These are phyloP conservation scores for Xylaria sp. DNA, from an alignment of 2,329 filamentous ascomycete species.

Conservation along the genomic window DNA sequence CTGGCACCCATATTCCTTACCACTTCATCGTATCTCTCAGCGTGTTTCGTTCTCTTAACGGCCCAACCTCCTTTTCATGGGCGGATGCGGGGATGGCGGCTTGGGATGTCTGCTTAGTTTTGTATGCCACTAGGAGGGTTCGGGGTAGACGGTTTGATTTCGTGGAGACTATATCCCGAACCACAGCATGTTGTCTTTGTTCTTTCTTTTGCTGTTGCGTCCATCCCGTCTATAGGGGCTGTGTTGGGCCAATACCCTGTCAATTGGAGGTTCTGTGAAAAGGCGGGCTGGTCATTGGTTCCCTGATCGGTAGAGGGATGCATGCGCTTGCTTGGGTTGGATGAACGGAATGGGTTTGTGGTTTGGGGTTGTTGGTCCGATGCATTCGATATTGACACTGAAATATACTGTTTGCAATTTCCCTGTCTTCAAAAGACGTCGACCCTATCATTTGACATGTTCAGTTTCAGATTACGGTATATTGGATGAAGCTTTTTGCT, in stretches of 20 bases:
- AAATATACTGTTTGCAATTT: constrained; percentile 24
- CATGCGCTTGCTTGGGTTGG: constrained; percentile 1
- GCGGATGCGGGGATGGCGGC: neutral
- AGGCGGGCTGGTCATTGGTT: constrained; percentile 18
- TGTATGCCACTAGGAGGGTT: constrained; percentile 3
- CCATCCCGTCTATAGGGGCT: constrained; percentile 23
- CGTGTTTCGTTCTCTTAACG: neutral
- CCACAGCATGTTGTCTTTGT: neutral
- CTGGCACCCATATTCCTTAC: constrained; percentile 23
- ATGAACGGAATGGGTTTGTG: neutral
- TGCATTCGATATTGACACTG: constrained; percentile 20
- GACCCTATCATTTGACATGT: neutral
- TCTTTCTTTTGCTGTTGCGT: constrained; percentile 2
- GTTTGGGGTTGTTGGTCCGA: neutral
- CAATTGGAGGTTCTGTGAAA: constrained; percentile 14
- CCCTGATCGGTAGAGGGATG: neutral
- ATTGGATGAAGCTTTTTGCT: neutral
- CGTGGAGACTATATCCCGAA: constrained; percentile 4
- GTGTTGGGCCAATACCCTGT: neutral
- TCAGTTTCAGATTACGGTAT: neutral
- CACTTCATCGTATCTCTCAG: neutral
- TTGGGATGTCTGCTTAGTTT: constrained; percentile 6
- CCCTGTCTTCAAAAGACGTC: neutral
- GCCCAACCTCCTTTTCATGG: neutral
- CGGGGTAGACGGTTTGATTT: neutral